A percentile compares a stretch with the other conserved stretches of the same genome.
phyloP scores from a whole-genome alignment of 2,329 filamentous ascomycete species.

The Pseudogymnoascus sp. region DNA sequence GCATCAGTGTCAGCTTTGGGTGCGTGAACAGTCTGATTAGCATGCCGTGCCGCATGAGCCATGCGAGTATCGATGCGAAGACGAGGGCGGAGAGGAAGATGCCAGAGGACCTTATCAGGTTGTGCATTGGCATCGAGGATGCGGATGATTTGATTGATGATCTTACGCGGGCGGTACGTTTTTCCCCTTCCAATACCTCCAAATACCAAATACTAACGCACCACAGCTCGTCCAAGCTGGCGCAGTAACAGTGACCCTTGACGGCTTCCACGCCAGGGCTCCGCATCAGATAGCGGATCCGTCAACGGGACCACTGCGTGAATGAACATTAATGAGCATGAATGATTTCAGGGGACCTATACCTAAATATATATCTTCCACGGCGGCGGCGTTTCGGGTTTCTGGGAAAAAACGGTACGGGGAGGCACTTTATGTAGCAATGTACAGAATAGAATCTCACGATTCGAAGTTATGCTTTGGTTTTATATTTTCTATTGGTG shows the following conservation, averaged over 20 bases:
- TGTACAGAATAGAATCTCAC: conserved; percentile 2
- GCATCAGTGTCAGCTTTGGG: conserved; percentile 93
- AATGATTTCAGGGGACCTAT: background rate
- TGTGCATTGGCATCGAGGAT: conserved; percentile 97
- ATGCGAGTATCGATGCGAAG: conserved; percentile 95
- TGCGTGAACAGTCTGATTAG: conserved; percentile 98
- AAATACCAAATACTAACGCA: conserved; percentile 14
- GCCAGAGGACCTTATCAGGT: conserved; percentile 91
- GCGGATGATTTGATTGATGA: conserved; percentile 87
- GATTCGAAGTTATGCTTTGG: background rate
- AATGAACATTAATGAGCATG: background rate
- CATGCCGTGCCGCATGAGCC: conserved; percentile 99
- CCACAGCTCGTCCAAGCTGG: conserved; percentile 81
- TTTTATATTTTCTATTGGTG: background rate
- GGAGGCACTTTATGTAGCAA: conserved; percentile 6
- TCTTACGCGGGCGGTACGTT: conserved; percentile 75
- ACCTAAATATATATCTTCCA: conserved; percentile 4
- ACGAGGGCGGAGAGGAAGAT: conserved; percentile 81
- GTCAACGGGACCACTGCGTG: conserved; percentile 1
- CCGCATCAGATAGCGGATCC: conserved; percentile 1
- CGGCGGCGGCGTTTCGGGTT: conserved; percentile 1
- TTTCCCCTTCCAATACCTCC: background rate
- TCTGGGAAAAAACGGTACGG: background rate
- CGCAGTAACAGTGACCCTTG: conserved; percentile 75
- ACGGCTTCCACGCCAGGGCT: conserved; percentile 61